Percentiles rank a stretch among this genome's conserved stretches.
phyloP scores from a whole-genome alignment of 2,329 filamentous ascomycete genomes.

The Trichoderma gracile region DNA sequence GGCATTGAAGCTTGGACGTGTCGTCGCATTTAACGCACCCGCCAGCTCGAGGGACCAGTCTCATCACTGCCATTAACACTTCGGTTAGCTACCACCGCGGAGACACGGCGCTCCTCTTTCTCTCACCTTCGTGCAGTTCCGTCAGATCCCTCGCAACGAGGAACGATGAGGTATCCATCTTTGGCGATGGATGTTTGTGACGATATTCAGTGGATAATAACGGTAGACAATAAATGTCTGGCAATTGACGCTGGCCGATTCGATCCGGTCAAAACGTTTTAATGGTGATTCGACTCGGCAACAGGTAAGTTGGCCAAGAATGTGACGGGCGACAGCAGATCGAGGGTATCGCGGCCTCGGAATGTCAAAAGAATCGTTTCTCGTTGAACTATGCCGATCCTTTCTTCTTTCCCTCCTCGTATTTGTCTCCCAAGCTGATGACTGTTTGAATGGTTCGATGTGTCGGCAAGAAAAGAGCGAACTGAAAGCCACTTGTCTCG shows the following conservation, averaged over 20 bases:
- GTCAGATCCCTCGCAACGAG: constrained; percentile 34
- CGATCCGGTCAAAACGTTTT: background rate
- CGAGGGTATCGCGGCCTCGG: background rate
- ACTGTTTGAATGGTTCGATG: background rate
- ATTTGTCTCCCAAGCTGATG: background rate
- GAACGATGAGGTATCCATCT: constrained; percentile 19
- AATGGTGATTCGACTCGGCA: background rate
- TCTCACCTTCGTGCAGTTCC: constrained; percentile 38
- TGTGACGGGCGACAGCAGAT: background rate
- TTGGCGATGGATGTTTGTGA: background rate
- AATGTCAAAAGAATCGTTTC: background rate
- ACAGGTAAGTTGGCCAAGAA: background rate
- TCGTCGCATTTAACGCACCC: constrained; percentile 50
- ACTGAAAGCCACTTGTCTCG: constrained; percentile 1
- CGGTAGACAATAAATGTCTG: background rate
- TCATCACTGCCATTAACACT: constrained; percentile 31
- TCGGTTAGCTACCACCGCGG: constrained; percentile 7
- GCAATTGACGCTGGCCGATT: background rate
- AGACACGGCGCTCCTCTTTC: background rate
- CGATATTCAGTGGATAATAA: background rate
- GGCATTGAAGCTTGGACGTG: constrained; percentile 46
- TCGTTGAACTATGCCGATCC: background rate
- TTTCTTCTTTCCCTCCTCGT: background rate
- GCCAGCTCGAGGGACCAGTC: constrained; percentile 44
- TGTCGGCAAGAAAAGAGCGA: constrained; percentile 1